A percentile compares a stretch with the other conserved stretches of the same genome.
Conservation (phyloP, 1,284 basidiomycete species). For the Moesziomyces sp. region DNA sequence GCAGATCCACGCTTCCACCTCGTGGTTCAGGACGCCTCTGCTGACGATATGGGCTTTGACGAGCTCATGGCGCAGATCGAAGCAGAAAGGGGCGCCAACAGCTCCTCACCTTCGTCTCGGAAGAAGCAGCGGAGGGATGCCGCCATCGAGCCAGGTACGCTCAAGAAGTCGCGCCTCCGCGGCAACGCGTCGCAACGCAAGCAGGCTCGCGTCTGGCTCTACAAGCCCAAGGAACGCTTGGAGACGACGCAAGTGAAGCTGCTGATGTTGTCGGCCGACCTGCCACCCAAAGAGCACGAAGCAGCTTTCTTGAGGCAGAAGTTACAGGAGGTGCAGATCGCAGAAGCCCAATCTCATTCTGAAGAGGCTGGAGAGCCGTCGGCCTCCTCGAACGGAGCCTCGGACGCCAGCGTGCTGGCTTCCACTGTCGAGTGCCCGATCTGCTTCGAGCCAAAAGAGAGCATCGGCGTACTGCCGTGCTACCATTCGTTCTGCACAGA, state of each 20-base stretch:
- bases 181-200: constrained; percentile 43
- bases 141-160: constrained; percentile 22
- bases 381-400: constrained; percentile 81
- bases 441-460: constrained; percentile 38
- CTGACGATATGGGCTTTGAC: constrained; percentile 36
- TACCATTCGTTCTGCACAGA: constrained; percentile 53
- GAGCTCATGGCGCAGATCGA: constrained; percentile 30
- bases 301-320: constrained; percentile 37
- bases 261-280: background rate
- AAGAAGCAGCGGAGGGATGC: constrained; percentile 24
- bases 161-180: constrained; percentile 48
- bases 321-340: constrained; percentile 16
- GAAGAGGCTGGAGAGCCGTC: constrained; percentile 80
- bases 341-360: constrained; percentile 85
- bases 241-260: constrained; percentile 24
- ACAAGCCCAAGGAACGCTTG: constrained; percentile 47
- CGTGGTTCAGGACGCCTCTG: constrained; percentile 42
- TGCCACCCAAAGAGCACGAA: constrained; percentile 43
- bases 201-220: constrained; percentile 35
- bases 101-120: background rate
- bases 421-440: constrained; percentile 35
- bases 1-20: constrained; percentile 42
- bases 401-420: background rate
- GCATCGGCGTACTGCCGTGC: constrained; percentile 49
- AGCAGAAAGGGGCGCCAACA: constrained; percentile 11